Conservation (phyloP, 2,329 filamentous ascomycete genomes). For the Dactylellina leptospora region DNA sequence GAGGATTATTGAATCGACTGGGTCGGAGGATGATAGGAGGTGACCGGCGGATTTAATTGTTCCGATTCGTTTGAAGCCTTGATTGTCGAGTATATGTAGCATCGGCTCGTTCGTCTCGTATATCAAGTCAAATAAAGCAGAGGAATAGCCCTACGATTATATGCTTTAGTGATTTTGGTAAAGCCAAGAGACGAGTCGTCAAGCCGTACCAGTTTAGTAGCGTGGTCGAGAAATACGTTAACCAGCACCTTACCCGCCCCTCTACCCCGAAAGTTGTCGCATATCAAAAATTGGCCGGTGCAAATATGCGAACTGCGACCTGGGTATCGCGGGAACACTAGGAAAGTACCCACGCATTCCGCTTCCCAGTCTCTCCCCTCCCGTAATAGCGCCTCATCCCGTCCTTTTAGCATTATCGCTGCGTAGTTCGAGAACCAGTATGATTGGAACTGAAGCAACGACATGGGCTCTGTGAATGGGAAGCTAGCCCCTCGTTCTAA, state of each 20-base stretch:
- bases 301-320: slow-evolving; percentile 76
- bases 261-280: slow-evolving; percentile 75
- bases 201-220: slow-evolving; percentile 67
- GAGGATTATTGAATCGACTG: slow-evolving; percentile 70
- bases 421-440: slow-evolving; percentile 80
- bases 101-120: slow-evolving; percentile 78
- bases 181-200: slow-evolving; percentile 9
- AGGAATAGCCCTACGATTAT: slow-evolving; percentile 68
- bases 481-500: slow-evolving; percentile 78
- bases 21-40: slow-evolving; percentile 65
- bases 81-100: slow-evolving; percentile 76
- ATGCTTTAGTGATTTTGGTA: background rate
- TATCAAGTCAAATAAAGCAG: slow-evolving; percentile 78
- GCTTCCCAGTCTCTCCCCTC: slow-evolving; percentile 70
- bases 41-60: slow-evolving; percentile 69
- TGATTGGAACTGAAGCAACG: slow-evolving; percentile 69
- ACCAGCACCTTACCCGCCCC: slow-evolving; percentile 80
- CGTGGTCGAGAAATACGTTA: slow-evolving; percentile 79
- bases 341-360: slow-evolving; percentile 65
- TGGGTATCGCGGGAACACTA: slow-evolving; percentile 33
- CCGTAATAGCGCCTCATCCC: slow-evolving; percentile 62
- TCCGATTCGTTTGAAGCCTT: slow-evolving; percentile 78
- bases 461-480: slow-evolving; percentile 72
- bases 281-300: slow-evolving; percentile 82
- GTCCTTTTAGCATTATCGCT: slow-evolving; percentile 74